Evolutionary conservation across 148 eudicot species (phyloP).

Genomic region (Rhododendron simsii): DNA sequence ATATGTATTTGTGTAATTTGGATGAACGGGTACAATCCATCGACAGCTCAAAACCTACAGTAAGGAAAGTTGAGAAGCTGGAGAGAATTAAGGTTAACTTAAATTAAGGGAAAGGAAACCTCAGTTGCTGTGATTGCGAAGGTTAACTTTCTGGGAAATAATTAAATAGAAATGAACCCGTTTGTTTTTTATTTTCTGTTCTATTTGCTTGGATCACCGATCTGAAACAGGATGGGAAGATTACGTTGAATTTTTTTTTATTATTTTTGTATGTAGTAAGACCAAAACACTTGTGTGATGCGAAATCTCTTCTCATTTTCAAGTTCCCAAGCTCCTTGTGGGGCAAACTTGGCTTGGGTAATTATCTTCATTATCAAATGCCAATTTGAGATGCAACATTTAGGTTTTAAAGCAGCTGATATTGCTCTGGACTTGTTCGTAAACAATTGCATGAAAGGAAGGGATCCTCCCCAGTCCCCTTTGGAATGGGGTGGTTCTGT

Average conservation of each 20-base stretch:
- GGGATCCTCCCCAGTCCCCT: not conserved
- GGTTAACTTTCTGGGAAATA: not conserved
- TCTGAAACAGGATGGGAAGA: not conserved
- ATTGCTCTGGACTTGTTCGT: not conserved
- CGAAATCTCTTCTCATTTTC: not conserved
- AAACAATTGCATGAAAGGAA: not conserved
- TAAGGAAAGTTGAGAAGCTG: not conserved
- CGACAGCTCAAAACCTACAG: not conserved
- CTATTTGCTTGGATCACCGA: not conserved
- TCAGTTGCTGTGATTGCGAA: not conserved
- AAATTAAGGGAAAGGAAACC: not conserved
- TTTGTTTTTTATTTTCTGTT: not conserved
- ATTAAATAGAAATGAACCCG: not conserved
- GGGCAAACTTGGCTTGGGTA: not conserved
- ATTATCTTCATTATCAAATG: not conserved
- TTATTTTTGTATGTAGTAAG: not conserved
- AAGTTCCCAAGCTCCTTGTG: not conserved
- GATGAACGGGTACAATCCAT: not conserved
- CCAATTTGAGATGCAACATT: not conserved
- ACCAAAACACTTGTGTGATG: not conserved
- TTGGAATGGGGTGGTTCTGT: not conserved
- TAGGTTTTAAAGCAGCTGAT: not conserved
- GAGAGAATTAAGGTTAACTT: not conserved
- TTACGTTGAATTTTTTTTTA: no score
- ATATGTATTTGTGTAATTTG: not conserved